Evolutionary conservation across 768 basidiomycete species (phyloP).

Genomic region (Cystobasidiopsis lactophilus): DNA sequence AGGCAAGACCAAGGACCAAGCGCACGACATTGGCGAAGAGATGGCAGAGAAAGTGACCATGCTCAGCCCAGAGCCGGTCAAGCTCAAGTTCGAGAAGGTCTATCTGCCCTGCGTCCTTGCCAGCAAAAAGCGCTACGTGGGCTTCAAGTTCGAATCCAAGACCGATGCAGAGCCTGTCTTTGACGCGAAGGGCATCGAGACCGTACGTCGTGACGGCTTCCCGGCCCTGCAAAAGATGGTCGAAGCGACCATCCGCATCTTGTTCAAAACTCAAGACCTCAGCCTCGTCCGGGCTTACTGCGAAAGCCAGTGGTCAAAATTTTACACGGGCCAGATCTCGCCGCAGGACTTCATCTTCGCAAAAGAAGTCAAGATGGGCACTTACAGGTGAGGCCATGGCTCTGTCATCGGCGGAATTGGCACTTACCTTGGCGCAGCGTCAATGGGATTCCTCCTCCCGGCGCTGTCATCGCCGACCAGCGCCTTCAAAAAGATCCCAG

Average conservation of each 20-base stretch:
- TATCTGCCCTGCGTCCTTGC: conserved; percentile 85
- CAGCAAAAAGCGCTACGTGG: conserved; percentile 96
- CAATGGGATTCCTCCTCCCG: conserved; percentile 69
- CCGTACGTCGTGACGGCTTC: conserved; percentile 76
- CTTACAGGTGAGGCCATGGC: conserved; percentile 51
- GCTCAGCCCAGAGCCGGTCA: conserved; percentile 70
- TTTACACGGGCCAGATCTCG: conserved; percentile 56
- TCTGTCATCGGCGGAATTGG: not conserved
- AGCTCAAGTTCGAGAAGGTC: conserved; percentile 97
- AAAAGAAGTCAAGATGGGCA: conserved; percentile 57
- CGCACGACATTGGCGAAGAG: conserved; percentile 76
- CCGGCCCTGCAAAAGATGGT: conserved; percentile 80
- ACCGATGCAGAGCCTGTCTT: conserved; percentile 60
- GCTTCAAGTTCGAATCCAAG: conserved; percentile 73
- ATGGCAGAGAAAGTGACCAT: conserved; percentile 72
- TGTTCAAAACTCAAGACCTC: conserved; percentile 75
- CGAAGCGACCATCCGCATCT: conserved; percentile 63
- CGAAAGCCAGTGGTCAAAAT: conserved; percentile 55
- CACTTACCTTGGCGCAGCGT: conserved; percentile 35
- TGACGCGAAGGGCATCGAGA: conserved; percentile 96
- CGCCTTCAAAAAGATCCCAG: conserved; percentile 50
- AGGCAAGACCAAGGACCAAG: conserved; percentile 78
- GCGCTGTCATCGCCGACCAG: conserved; percentile 61
- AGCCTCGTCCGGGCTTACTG: conserved; percentile 78
- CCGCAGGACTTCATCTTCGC: conserved; percentile 89